These are phyloP conservation scores for Apiospora sp. DNA, from an alignment of 2,329 filamentous ascomycete species.

Conservation along the genomic window DNA sequence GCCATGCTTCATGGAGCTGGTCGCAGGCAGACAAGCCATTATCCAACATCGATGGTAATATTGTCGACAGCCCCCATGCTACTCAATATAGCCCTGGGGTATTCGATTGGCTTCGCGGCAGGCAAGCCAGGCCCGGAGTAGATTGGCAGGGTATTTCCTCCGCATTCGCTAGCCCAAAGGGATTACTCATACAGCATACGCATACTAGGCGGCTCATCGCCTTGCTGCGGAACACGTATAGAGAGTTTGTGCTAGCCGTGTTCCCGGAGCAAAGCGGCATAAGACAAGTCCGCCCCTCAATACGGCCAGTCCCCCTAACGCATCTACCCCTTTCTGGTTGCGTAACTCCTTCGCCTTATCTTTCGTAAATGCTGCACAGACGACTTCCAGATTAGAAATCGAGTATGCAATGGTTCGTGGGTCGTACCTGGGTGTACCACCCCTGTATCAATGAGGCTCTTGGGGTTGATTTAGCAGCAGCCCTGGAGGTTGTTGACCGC, in stretches of 20 bases:
- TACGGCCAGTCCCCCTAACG: not conserved
- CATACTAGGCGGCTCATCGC: not conserved
- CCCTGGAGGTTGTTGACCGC: not conserved
- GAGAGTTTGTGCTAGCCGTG: not conserved
- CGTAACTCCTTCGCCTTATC: not conserved
- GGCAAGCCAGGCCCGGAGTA: not conserved
- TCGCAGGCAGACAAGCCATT: not conserved
- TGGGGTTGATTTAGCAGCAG: not conserved
- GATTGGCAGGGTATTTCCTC: not conserved
- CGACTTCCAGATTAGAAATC: not conserved
- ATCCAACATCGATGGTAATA: not conserved
- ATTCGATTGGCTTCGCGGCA: not conserved
- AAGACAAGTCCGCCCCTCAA: not conserved
- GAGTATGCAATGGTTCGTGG: not conserved
- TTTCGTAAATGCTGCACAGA: too few species aligned
- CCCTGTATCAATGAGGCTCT: not conserved
- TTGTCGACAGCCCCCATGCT: not conserved
- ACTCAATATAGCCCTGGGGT: not conserved
- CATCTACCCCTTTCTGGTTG: not conserved
- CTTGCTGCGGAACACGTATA: not conserved
- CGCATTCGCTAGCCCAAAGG: not conserved
- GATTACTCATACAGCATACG: constrained; percentile 3
- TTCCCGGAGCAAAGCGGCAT: not conserved
- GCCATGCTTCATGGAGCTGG: not conserved
- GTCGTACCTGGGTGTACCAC: not conserved